phyloP scores from a whole-genome alignment of 495 filamentous ascomycete species.

The Daldinia concentrica region DNA sequence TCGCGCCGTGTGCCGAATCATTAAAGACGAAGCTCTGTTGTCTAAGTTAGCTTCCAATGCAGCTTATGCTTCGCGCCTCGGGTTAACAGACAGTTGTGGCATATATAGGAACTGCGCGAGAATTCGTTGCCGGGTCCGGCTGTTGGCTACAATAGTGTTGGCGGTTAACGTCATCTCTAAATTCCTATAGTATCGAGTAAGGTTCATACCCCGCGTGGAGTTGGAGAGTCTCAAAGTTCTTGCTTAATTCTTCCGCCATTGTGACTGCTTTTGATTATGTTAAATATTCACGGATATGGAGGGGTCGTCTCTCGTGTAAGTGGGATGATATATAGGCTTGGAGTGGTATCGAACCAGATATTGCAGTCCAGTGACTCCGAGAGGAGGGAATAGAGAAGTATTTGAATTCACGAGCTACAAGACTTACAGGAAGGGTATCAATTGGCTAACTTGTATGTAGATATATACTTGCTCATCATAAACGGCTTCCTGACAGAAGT shows the following conservation, averaged over 20 bases:
- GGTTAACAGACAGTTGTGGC: conserved; percentile 76
- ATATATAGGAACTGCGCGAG: conserved; percentile 96
- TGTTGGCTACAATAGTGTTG: conserved; percentile 68
- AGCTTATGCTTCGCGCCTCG: not conserved
- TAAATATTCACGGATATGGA: not conserved
- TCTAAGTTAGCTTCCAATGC: conserved; percentile 12
- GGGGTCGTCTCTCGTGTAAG: conserved; percentile 17
- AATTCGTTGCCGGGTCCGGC: conserved; percentile 84
- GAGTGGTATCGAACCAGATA: conserved; percentile 6
- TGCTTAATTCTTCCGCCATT: conserved; percentile 52
- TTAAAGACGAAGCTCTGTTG: conserved; percentile 89
- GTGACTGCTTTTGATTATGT: conserved; percentile 3
- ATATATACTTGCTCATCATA: conserved; percentile 6
- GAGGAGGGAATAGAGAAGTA: not conserved
- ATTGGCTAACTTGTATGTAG: conserved; percentile 20
- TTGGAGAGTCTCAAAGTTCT: conserved; percentile 92
- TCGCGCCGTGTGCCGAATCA: conserved; percentile 94
- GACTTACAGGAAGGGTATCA: conserved; percentile 19
- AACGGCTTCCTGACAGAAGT: conserved; percentile 21
- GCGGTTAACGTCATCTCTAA: conserved; percentile 11
- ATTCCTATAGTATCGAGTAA: conserved; percentile 5
- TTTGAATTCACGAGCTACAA: conserved; percentile 7
- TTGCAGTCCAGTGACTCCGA: conserved; percentile 5
- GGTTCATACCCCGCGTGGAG: conserved; percentile 86
- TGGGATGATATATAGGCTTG: conserved; percentile 2